These are phyloP conservation scores for Solanum peruvianum DNA, from an alignment of 257 asterid species.

Conservation along the genomic window DNA sequence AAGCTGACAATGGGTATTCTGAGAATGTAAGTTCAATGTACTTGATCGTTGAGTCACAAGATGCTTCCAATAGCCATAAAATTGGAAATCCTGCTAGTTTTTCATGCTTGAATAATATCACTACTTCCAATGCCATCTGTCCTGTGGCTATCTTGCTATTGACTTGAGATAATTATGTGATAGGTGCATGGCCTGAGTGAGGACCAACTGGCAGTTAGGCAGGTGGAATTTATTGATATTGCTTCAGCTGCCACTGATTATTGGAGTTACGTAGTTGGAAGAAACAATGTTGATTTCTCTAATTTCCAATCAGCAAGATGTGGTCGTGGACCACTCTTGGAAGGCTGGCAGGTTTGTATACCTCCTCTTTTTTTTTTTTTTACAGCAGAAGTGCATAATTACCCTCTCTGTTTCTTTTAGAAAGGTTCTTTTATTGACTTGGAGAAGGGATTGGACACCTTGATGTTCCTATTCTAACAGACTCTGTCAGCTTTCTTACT, in stretches of 20 bases:
- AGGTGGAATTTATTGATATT: constrained; percentile 66
- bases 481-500: neutral
- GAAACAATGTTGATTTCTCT: constrained; percentile 41
- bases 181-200: constrained; percentile 70
- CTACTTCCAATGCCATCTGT: neutral
- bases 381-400: neutral
- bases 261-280: constrained; percentile 78
- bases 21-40: constrained; percentile 54
- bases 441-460: neutral
- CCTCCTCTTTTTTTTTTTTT: neutral
- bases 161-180: neutral
- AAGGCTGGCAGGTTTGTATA: constrained; percentile 80
- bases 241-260: constrained; percentile 56
- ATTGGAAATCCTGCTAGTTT: neutral
- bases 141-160: neutral
- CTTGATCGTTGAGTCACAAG: neutral
- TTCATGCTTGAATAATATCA: neutral
- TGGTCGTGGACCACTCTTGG: constrained; percentile 77
- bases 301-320: constrained; percentile 57
- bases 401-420: neutral
- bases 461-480: neutral
- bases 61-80: neutral
- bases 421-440: neutral
- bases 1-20: constrained; percentile 25
- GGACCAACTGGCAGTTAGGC: constrained; percentile 51